Conservation (phyloP, 768 basidiomycete genomes). For the Auricularia heimuer region DNA sequence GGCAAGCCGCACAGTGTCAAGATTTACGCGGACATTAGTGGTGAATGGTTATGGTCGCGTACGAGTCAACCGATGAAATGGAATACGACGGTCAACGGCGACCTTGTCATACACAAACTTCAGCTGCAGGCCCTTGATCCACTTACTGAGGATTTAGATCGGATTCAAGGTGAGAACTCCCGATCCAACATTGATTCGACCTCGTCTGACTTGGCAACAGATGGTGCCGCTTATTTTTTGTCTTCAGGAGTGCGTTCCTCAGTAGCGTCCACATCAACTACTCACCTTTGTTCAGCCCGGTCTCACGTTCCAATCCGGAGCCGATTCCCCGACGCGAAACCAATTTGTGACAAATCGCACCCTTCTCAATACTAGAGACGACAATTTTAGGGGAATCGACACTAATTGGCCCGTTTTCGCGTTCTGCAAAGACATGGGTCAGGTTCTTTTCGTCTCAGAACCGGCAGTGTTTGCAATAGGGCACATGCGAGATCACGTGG, state of each 20-base stretch:
- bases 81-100: neutral
- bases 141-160: neutral
- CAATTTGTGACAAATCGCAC: constrained; percentile 10
- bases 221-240: too few relatives aligned
- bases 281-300: too few relatives aligned
- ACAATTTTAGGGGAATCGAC: constrained; percentile 10
- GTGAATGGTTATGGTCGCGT: neutral
- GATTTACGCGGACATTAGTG: neutral
- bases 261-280: too few relatives aligned
- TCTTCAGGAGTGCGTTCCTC: too few relatives aligned
- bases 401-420: constrained; percentile 13
- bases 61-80: neutral
- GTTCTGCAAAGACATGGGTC: constrained; percentile 11
- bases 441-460: constrained; percentile 8
- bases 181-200: too few relatives aligned
- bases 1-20: neutral
- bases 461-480: constrained; percentile 26
- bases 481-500: constrained; percentile 24
- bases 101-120: neutral
- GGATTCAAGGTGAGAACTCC: too few relatives aligned
- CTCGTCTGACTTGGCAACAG: too few relatives aligned
- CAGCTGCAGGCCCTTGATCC: neutral
- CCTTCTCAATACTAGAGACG: constrained; percentile 11
- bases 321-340: constrained; percentile 9
- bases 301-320: constrained; percentile 7